Base-by-base conservation (phyloP, 805 yeast species). In the Candida oleophila region DNA sequence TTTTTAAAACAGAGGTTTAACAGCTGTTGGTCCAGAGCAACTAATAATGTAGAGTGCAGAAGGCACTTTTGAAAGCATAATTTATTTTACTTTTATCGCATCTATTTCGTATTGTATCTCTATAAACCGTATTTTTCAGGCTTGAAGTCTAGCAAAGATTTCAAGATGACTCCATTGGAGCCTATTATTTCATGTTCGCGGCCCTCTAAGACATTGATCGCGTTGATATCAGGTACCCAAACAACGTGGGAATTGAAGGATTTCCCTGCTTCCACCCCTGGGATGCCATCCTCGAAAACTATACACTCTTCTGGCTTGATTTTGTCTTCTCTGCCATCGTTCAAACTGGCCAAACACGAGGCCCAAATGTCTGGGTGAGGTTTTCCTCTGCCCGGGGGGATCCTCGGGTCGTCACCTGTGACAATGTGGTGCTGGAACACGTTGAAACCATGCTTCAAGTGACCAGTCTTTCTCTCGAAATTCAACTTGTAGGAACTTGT, bases 321-420 rank as follows among this genome's bases (percentile, higher is more conserved):
- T 45, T 62, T 57, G 49, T 92, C 85, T 32, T 68, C 68, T 43
- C 83, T 74, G 38, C 79, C 78, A 19, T 60, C 56, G 62, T 94
- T 94, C 45, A 94, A 56, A 12, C 84, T 76, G 16, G 73, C 79
- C 49, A 94, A 75, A 38, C 97, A 96, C 3, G 83, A 75, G 52
- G 80, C 80, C 95, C 96, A 94, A 52, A 94, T 90, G 62, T 91
- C 95, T 2, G 99, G 99, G 49, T 74, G 73, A 12, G 99, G 99
- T 63, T 94, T 94, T 4, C 99, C 98, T 51, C 84, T 77, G 3
- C 97, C 98, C 14, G 71, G 73, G 1, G 92, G 87, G 47, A 94
- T 81, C 38, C 96, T 77, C 32, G 80, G 71, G 60, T 94, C 94
- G 68, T 94, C 99, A 4, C 98, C 98, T 1, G 92, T 85, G 32